These are phyloP conservation scores for Boletus pseudo-olivaceus DNA, from an alignment of 768 basidiomycete genomes.

Conservation along the genomic window DNA sequence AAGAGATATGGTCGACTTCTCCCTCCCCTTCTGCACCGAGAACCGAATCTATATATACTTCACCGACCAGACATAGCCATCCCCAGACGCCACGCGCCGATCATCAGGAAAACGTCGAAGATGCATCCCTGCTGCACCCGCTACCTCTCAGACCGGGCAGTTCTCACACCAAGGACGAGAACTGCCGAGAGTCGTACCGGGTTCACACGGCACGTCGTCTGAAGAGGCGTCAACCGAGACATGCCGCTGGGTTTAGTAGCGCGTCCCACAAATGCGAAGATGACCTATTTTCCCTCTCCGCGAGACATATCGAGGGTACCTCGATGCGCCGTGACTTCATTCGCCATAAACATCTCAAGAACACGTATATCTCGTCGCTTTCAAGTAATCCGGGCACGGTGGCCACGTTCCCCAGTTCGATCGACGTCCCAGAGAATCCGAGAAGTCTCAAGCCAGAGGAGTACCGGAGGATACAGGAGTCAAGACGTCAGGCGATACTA, in stretches of 20 bases:
- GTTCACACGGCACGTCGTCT: slow-evolving; percentile 1
- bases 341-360: slow-evolving; percentile 28
- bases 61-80: background rate
- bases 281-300: slow-evolving; percentile 17
- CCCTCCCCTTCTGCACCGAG: background rate
- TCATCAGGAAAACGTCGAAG: background rate
- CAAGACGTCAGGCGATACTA: slow-evolving; percentile 27
- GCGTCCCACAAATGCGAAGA: slow-evolving; percentile 18
- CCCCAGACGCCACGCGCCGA: background rate
- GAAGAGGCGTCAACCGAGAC: slow-evolving; percentile 10
- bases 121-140: background rate
- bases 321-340: slow-evolving; percentile 26
- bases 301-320: slow-evolving; percentile 24
- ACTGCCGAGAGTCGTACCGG: background rate
- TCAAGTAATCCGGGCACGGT: slow-evolving; percentile 9
- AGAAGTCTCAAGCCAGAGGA: slow-evolving; percentile 22
- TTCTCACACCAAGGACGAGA: slow-evolving; percentile 12
- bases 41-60: background rate
- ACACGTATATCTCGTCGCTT: slow-evolving; percentile 26
- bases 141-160: background rate
- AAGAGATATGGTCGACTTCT: slow-evolving; percentile 9
- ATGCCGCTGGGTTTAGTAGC: background rate
- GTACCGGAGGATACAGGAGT: slow-evolving; percentile 23
- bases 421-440: slow-evolving; percentile 17
- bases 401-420: slow-evolving; percentile 13